Evolutionary conservation across 2,329 filamentous ascomycete genomes (phyloP), one percentile per base, ranked within the genome.

Genomic region (Colletotrichum higginsianum): DNA sequence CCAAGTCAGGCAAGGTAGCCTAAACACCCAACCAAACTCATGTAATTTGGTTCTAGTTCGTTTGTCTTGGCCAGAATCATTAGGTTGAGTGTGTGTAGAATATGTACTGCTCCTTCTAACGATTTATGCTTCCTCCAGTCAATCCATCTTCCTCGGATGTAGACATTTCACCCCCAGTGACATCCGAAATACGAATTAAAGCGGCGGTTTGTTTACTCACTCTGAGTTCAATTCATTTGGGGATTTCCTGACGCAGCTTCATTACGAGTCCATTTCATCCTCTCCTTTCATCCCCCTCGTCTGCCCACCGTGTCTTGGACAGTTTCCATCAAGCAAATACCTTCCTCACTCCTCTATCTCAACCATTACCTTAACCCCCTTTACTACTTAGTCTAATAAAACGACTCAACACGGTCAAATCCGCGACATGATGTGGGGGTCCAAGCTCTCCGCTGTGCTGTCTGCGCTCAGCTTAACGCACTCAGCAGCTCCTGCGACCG

Each of bases 371-470:
- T 7, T 62, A 23, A 58, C 42, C 38, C 18, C 38, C 38, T 42
- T 38, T 38, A 1, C 8, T 62, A 47, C 9, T 46, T 16, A 12
- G 7, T 52, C 49, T 35, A 40, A 38, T 23, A 5, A 52, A 52
- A 35, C 30, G 23, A 44, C 16, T 49, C 13, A 21, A 52, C 11
- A 11, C 38, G 30, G 1, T 7, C n/a, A 49, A 13, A 38, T 7
- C 57, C 50, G 44, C 40, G 35, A 44, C 55, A 61, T 44, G 18
- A 72, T 72, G 70, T 72, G 70, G 70, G 70, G 70, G 26, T 74
- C 65, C 60, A 74, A 73, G 61, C 67, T 74, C 35, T 74, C 73
- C 50, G 72, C 73, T 58, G 55, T 74, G 61, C 71, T 74, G 18
- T 74, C 73, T 47, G 73, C 73, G 15, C 61, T 74, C n/a, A 74